Percentiles rank a stretch among this genome's conserved stretches.
Conservation (phyloP, 2,329 filamentous ascomycete species). For the Didymella segeticola region DNA sequence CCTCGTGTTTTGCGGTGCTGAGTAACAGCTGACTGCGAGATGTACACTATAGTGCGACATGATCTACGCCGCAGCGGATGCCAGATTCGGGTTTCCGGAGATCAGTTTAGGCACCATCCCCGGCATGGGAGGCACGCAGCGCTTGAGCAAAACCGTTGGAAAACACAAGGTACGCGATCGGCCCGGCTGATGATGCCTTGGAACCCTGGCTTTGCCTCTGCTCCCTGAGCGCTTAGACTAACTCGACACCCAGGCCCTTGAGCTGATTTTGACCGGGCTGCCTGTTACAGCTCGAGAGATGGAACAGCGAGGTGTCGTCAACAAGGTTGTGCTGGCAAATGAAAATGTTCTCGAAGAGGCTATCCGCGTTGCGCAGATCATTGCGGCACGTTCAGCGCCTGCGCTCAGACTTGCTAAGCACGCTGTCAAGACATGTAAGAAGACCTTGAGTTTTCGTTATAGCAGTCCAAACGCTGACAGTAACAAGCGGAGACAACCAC, state of each 20-base stretch:
- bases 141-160: conserved; percentile 71
- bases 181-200: conserved; percentile 14
- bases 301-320: conserved; percentile 52
- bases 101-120: conserved; percentile 93
- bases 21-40: conserved; percentile 10
- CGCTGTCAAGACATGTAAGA: conserved; percentile 52
- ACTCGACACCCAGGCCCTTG: conserved; percentile 50
- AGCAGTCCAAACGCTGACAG: conserved; percentile 23
- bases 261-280: conserved; percentile 53
- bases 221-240: conserved; percentile 13
- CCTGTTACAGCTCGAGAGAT: conserved; percentile 48
- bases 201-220: conserved; percentile 1
- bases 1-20: conserved; percentile 46
- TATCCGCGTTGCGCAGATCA: conserved; percentile 47
- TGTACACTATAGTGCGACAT: conserved; percentile 64
- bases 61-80: conserved; percentile 82
- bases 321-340: conserved; percentile 45
- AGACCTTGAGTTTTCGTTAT: neutral
- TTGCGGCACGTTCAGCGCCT: conserved; percentile 52
- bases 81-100: conserved; percentile 95
- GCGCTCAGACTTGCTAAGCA: conserved; percentile 54
- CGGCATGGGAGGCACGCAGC: conserved; percentile 87
- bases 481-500: conserved; percentile 52
- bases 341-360: conserved; percentile 50
- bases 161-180: conserved; percentile 44